Conservation (phyloP, 2,329 filamentous ascomycete species). For the Colletotrichum sp. region DNA sequence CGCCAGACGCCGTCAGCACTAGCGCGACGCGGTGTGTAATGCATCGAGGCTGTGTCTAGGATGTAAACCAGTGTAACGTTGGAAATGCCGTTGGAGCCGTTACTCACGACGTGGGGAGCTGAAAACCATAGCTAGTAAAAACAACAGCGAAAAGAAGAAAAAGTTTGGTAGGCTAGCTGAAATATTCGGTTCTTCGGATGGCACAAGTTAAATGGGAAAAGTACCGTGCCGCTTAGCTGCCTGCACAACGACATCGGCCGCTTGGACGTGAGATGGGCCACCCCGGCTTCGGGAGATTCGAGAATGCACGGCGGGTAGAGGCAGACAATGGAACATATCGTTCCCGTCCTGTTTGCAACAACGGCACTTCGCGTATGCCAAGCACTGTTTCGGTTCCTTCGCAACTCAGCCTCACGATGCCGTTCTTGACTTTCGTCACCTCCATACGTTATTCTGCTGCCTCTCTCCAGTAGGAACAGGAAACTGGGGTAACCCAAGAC, state of each 20-base stretch:
- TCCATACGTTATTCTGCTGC: background rate
- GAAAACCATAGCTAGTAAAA: background rate
- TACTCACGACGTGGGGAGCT: background rate
- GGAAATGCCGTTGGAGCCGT: background rate
- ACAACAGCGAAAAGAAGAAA: background rate
- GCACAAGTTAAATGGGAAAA: background rate
- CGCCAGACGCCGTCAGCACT: background rate
- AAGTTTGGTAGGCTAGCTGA: background rate
- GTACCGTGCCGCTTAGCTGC: background rate
- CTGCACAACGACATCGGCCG: background rate
- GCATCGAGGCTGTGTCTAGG: background rate
- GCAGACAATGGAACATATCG: background rate
- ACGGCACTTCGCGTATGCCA: background rate
- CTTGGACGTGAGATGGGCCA: background rate
- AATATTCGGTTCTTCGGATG: background rate
- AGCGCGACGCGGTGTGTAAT: background rate
- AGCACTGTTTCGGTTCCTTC: background rate
- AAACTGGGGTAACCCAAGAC: background rate
- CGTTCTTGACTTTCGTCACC: background rate
- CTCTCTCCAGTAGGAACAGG: background rate
- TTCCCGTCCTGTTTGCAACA: background rate
- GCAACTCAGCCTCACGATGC: background rate
- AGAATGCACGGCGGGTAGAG: background rate
- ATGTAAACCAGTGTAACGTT: background rate
- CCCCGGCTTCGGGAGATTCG: background rate